Evolutionary conservation across 352 stramenopile species (phyloP).

Genomic region (Blastocystis sp.): DNA sequence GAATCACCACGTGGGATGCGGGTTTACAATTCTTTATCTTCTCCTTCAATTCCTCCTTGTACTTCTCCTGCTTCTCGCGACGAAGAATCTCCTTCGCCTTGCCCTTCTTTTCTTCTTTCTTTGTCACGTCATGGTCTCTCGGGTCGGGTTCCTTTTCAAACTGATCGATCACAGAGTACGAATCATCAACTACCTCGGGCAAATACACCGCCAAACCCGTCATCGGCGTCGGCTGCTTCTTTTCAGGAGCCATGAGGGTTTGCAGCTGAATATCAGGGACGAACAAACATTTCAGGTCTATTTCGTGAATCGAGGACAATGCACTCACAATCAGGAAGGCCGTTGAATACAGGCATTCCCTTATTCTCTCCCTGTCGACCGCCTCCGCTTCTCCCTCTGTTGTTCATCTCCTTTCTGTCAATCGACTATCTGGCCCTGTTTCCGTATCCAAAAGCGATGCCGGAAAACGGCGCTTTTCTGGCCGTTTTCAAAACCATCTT

Average conservation of each 20-base stretch:
- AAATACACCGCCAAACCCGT: constrained; percentile 18
- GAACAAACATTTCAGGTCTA: constrained; percentile 65
- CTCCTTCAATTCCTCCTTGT: constrained; percentile 78
- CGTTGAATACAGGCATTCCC: constrained; percentile 30
- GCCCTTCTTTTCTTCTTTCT: constrained; percentile 19
- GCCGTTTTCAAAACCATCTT: background rate
- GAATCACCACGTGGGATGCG: background rate
- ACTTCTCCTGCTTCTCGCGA: constrained; percentile 73
- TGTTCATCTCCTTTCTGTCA: constrained; percentile 17
- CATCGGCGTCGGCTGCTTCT: constrained; percentile 30
- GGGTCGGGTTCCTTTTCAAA: constrained; percentile 6
- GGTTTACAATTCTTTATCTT: constrained; percentile 76
- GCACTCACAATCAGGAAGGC: constrained; percentile 43
- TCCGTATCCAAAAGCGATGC: background rate
- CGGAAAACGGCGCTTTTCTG: background rate
- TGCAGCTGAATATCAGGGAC: constrained; percentile 65
- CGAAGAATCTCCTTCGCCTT: background rate
- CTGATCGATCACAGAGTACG: background rate
- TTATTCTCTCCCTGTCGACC: background rate
- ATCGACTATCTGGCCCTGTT: background rate
- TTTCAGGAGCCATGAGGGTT: constrained; percentile 11
- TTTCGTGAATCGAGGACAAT: background rate
- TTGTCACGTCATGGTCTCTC: too few relatives aligned
- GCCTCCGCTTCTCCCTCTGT: constrained; percentile 22
- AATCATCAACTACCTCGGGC: constrained; percentile 13